Conservation (phyloP, 345 rosid species). For the Cardamine occulta region DNA sequence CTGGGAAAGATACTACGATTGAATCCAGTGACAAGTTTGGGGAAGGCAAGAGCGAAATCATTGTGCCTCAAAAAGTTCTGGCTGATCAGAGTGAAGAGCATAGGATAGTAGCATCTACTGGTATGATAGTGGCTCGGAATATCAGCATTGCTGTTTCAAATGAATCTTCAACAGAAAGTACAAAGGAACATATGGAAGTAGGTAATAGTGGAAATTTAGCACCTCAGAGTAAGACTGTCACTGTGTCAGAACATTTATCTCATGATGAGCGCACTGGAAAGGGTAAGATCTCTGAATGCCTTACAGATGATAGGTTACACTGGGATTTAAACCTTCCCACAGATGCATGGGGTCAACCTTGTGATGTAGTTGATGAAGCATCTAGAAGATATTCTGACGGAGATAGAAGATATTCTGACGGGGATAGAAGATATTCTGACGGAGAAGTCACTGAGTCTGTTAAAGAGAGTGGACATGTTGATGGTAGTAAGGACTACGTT, state of each 20-base stretch:
- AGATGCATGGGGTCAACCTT: slow-evolving; percentile 4
- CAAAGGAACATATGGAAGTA: slow-evolving; percentile 7
- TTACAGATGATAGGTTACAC: slow-evolving; percentile 44
- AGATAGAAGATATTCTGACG: slow-evolving; percentile 16
- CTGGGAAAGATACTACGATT: slow-evolving; percentile 25
- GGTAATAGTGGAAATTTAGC: slow-evolving; percentile 41
- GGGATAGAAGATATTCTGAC: slow-evolving; percentile 1
- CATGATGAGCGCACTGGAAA: slow-evolving; percentile 30
- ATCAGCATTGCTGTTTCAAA: slow-evolving; percentile 28
- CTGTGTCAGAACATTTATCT: slow-evolving; percentile 29
- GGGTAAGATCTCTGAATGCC: slow-evolving; percentile 17
- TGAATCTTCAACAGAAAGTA: slow-evolving; percentile 38
- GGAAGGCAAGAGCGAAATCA: slow-evolving; percentile 15
- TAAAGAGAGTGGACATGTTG: slow-evolving; percentile 22
- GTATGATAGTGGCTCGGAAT: slow-evolving; percentile 2
- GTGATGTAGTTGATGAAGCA: slow-evolving; percentile 15
- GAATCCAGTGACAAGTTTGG: slow-evolving; percentile 26
- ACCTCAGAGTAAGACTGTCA: slow-evolving; percentile 19
- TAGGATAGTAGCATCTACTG: slow-evolving; percentile 23
- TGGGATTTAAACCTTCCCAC: slow-evolving; percentile 26
- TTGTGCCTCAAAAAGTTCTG: background rate
- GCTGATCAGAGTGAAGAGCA: slow-evolving; percentile 8
- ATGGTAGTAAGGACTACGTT: slow-evolving; percentile 6
- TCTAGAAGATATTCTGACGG: slow-evolving; percentile 26
- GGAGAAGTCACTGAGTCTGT: slow-evolving; percentile 33